Conservation (phyloP, 2,329 filamentous ascomycete species). For the Aspergillus japonicus region DNA sequence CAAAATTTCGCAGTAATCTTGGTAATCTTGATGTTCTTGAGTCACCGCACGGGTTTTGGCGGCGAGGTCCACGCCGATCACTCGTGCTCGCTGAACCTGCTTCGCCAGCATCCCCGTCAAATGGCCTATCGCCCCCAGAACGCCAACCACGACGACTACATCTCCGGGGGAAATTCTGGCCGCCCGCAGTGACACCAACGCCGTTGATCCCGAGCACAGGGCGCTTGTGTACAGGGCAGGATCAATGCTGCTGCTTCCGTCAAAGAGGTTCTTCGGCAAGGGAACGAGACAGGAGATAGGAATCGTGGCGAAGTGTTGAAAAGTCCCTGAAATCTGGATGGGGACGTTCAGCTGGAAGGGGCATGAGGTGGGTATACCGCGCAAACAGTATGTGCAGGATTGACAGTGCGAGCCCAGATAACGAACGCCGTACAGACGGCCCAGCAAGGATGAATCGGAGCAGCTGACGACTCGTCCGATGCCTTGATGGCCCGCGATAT, state of each 20-base stretch:
- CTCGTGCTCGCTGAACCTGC: not conserved
- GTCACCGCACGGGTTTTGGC: not conserved
- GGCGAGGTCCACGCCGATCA: not conserved
- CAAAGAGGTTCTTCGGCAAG: not conserved
- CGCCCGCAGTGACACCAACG: not conserved
- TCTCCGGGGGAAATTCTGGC: not conserved
- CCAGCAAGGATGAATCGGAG: not conserved
- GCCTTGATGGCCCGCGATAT: constrained; percentile 6
- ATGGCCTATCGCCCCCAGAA: not conserved
- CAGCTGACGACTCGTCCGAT: not conserved
- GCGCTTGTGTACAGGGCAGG: not conserved
- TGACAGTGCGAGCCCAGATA: not conserved
- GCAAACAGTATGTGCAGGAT: not conserved
- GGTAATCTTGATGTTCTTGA: not conserved
- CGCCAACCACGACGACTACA: not conserved
- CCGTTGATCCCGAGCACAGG: constrained; percentile 4
- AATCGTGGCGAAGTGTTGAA: not conserved
- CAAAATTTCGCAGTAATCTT: not conserved
- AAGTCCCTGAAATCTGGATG: not conserved
- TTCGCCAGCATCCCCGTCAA: not conserved
- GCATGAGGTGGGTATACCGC: not conserved
- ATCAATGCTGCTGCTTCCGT: not conserved
- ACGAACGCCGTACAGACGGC: not conserved
- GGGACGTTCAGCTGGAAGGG: not conserved
- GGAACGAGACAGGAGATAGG: not conserved